These are phyloP conservation scores for Orbilia blumenaviensis DNA, from an alignment of 2,329 filamentous ascomycete genomes.

Conservation along the genomic window DNA sequence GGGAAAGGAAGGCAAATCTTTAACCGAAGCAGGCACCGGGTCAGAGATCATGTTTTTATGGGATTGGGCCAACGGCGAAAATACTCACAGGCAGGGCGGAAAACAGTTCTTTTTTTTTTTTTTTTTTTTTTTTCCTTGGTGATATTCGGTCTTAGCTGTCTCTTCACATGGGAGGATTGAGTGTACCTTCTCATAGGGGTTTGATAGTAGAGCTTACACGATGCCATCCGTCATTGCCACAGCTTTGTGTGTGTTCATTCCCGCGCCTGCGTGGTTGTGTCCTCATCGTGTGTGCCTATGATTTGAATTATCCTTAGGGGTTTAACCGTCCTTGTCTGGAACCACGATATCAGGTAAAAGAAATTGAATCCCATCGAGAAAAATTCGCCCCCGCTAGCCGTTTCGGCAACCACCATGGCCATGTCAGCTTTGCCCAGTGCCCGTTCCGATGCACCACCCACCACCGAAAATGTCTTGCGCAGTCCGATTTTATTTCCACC, in stretches of 20 bases:
- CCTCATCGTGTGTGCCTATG: constrained; percentile 54
- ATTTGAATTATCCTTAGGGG: constrained; percentile 55
- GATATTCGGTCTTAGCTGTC: constrained; percentile 27
- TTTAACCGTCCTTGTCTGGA: constrained; percentile 53
- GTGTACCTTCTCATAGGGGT: constrained; percentile 54
- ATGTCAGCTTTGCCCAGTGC: constrained; percentile 52
- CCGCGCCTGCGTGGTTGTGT: constrained; percentile 54
- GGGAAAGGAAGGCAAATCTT: constrained; percentile 28
- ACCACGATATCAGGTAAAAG: constrained; percentile 48
- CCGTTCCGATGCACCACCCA: constrained; percentile 41
- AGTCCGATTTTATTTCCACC: constrained; percentile 34
- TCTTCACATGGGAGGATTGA: constrained; percentile 49
- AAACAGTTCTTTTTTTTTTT: neutral
- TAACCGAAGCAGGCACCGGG: constrained; percentile 17
- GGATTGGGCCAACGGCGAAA: constrained; percentile 3
- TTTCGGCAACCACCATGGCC: constrained; percentile 54
- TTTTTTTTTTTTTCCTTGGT: constrained; percentile 27
- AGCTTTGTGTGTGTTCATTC: constrained; percentile 55
- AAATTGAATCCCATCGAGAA: constrained; percentile 28
- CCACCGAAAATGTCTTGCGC: constrained; percentile 48
- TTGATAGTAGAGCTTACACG: constrained; percentile 55
- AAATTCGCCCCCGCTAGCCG: constrained; percentile 52
- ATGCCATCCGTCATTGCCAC: constrained; percentile 53
- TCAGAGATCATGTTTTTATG: constrained; percentile 34
- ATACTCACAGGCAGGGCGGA: constrained; percentile 1